These are phyloP conservation scores for Xylaria telfairii DNA, from an alignment of 495 filamentous ascomycete genomes.

Conservation along the genomic window DNA sequence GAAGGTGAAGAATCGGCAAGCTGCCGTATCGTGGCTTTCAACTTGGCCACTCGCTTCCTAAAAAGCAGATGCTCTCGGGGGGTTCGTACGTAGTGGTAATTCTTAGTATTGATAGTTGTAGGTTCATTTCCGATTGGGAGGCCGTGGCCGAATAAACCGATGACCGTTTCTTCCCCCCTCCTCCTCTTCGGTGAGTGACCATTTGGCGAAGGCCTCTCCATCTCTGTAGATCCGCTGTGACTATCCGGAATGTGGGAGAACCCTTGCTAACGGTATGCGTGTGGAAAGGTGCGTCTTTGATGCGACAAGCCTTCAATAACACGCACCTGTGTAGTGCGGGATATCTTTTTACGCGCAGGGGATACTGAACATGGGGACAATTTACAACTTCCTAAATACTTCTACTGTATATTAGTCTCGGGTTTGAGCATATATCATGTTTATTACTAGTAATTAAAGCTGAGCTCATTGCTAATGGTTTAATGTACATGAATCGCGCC, in stretches of 20 bases:
- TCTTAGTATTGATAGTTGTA: constrained; percentile 11
- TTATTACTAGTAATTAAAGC: not conserved
- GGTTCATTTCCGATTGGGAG: not conserved
- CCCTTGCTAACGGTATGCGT: constrained; percentile 2
- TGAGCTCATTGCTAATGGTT: not conserved
- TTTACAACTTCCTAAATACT: not conserved
- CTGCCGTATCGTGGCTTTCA: constrained; percentile 19
- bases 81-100: not conserved
- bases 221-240: constrained; percentile 19
- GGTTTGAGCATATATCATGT: not conserved
- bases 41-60: constrained; percentile 3
- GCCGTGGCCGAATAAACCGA: not conserved
- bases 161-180: not conserved
- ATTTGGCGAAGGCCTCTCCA: constrained; percentile 1
- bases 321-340: not conserved
- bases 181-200: constrained; percentile 21
- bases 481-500: not conserved
- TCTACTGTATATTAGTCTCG: not conserved
- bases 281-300: constrained; percentile 15
- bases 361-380: not conserved
- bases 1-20: constrained; percentile 13
- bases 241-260: constrained; percentile 23
- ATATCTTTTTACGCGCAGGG: not conserved
- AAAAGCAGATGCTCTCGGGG: not conserved
- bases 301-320: constrained; percentile 2